Conservation (phyloP, 2,329 filamentous ascomycete species). For the Beauveria varroae region DNA sequence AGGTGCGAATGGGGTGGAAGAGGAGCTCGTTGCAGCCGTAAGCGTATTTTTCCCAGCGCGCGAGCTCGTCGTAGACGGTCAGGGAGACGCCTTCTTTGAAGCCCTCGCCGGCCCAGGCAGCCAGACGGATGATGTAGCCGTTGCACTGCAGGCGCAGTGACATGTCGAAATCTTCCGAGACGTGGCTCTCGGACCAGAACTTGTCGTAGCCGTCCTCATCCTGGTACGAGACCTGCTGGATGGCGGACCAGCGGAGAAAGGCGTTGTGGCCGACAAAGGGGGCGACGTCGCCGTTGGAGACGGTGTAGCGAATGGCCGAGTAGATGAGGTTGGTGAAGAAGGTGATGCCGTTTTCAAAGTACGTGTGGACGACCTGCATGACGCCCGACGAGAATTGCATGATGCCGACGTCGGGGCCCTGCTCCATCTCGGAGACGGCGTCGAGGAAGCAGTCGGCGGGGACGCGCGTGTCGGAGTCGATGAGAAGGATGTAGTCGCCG, state of each 20-base stretch:
- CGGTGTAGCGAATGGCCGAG: constrained; percentile 61
- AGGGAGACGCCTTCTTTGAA: constrained; percentile 70
- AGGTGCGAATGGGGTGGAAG: constrained; percentile 58
- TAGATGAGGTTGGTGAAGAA: constrained; percentile 78
- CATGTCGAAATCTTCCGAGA: constrained; percentile 75
- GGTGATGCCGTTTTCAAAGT: constrained; percentile 66
- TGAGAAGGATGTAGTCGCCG: constrained; percentile 58
- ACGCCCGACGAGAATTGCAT: constrained; percentile 67
- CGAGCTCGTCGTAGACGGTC: constrained; percentile 65
- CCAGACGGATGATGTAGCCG: constrained; percentile 62
- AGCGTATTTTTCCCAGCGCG: constrained; percentile 67
- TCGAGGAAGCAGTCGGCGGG: constrained; percentile 61
- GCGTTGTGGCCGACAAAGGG: constrained; percentile 76
- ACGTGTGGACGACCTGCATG: constrained; percentile 66
- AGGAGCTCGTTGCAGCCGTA: constrained; percentile 66
- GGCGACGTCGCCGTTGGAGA: constrained; percentile 63
- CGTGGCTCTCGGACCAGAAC: constrained; percentile 69
- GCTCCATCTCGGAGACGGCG: constrained; percentile 62
- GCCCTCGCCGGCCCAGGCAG: constrained; percentile 58
- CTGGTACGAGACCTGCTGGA: constrained; percentile 30
- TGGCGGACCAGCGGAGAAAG: constrained; percentile 56
- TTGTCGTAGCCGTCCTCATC: constrained; percentile 49
- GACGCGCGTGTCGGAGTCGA: constrained; percentile 63
- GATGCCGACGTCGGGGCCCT: constrained; percentile 61
- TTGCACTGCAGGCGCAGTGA: constrained; percentile 61